These are phyloP conservation scores for Solanum appendiculatum DNA, from an alignment of 257 asterid genomes.

Conservation along the genomic window DNA sequence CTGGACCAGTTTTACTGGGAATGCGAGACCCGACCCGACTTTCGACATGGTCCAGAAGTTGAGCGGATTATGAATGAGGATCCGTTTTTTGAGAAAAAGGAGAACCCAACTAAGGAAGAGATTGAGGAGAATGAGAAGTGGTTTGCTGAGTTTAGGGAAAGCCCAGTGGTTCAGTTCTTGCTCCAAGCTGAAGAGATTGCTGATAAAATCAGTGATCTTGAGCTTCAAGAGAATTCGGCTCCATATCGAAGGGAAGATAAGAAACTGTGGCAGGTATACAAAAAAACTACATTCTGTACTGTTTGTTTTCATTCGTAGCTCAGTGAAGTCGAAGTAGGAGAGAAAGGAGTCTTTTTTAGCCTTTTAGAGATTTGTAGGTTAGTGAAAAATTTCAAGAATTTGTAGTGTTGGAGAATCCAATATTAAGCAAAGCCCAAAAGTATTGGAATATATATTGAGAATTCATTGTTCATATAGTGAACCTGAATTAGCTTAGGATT, in stretches of 20 bases:
- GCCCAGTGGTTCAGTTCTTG: conserved; percentile 74
- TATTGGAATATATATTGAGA: background rate
- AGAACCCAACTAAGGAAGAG: conserved; percentile 65
- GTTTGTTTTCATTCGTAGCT: background rate
- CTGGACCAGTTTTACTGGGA: conserved; percentile 86
- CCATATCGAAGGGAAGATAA: conserved; percentile 71
- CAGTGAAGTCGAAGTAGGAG: background rate
- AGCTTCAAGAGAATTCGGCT: conserved; percentile 49
- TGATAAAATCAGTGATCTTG: conserved; percentile 65
- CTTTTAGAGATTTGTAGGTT: background rate
- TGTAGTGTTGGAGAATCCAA: background rate
- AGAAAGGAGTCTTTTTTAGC: background rate
- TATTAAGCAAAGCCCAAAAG: background rate
- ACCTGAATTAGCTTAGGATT: background rate
- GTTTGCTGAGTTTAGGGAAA: conserved; percentile 57
- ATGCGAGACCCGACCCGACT: conserved; percentile 74
- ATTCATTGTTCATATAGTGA: background rate
- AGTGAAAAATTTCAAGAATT: background rate
- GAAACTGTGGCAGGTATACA: conserved; percentile 65
- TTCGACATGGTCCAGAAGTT: conserved; percentile 66
- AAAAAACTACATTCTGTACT: background rate
- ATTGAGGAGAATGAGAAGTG: conserved; percentile 71
- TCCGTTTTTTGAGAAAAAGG: conserved; percentile 62
- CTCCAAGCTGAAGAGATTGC: conserved; percentile 71
- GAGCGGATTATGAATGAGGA: conserved; percentile 60